These are phyloP conservation scores for Penicillium riverlandense DNA, from an alignment of 495 filamentous ascomycete species.

Conservation along the genomic window DNA sequence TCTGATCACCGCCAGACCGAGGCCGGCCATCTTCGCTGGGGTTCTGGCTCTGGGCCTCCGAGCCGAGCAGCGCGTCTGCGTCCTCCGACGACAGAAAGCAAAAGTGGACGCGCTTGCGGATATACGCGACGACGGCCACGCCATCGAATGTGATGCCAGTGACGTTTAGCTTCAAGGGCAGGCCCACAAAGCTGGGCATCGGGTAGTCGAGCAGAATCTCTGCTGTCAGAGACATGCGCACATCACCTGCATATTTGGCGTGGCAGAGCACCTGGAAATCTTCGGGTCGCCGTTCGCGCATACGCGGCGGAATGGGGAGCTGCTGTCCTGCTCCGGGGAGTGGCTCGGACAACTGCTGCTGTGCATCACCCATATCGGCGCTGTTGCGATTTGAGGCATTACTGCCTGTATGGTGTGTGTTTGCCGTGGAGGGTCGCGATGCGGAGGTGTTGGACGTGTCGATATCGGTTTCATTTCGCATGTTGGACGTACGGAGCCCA, in stretches of 20 bases:
- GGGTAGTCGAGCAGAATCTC: constrained; percentile 96
- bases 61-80: constrained; percentile 57
- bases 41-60: constrained; percentile 37
- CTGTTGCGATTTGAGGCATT: constrained; percentile 17
- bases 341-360: constrained; percentile 19
- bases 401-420: constrained; percentile 24
- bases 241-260: constrained; percentile 77
- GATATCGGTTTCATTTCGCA: constrained; percentile 7
- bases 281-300: constrained; percentile 35
- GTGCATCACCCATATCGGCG: constrained; percentile 11
- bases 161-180: constrained; percentile 85
- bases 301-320: constrained; percentile 28
- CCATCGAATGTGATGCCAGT: constrained; percentile 94
- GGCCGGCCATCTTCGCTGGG: constrained; percentile 14
- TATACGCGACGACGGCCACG: constrained; percentile 83
- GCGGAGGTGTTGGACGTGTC: constrained; percentile 25
- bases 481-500: constrained; percentile 6
- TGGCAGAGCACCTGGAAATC: constrained; percentile 89
- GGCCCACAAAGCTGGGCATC: constrained; percentile 91
- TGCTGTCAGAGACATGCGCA: constrained; percentile 80
- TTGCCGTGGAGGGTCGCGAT: constrained; percentile 39
- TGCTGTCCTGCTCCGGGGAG: constrained; percentile 10
- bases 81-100: constrained; percentile 89
- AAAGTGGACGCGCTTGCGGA: constrained; percentile 72
- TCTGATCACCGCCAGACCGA: constrained; percentile 19